Evolutionary conservation across 805 yeast genomes (phyloP).

Genomic region (Kockiozyma suomiensis): DNA sequence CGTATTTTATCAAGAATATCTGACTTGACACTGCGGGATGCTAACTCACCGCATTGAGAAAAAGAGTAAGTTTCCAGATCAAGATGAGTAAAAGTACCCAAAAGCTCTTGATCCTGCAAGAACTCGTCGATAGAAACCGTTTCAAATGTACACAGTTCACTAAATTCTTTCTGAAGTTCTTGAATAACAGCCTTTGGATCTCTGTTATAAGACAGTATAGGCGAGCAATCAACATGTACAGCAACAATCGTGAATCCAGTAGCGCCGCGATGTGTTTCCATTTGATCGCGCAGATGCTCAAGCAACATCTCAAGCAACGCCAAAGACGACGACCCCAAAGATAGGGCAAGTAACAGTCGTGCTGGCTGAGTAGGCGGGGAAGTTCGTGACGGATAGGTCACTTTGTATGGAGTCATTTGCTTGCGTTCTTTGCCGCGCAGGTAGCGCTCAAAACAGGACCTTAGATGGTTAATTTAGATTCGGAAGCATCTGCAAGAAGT

Average conservation of each 20-base stretch:
- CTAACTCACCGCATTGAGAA: background rate
- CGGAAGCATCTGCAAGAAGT: background rate
- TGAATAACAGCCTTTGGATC: slow-evolving; percentile 33
- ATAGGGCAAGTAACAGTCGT: slow-evolving; percentile 39
- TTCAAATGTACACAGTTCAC: slow-evolving; percentile 37
- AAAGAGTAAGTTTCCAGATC: slow-evolving; percentile 10
- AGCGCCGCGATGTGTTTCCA: slow-evolving; percentile 59
- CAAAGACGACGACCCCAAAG: slow-evolving; percentile 47
- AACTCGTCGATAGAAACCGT: slow-evolving; percentile 5
- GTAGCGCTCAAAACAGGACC: slow-evolving; percentile 67
- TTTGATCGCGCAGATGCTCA: slow-evolving; percentile 65
- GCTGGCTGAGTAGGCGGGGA: slow-evolving; percentile 49
- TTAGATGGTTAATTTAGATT: background rate
- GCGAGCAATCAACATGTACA: slow-evolving; percentile 51
- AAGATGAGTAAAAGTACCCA: slow-evolving; percentile 1
- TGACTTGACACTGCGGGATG: slow-evolving; percentile 40
- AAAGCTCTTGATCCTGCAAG: background rate
- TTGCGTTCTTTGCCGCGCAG: slow-evolving; percentile 79
- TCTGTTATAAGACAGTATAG: slow-evolving; percentile 14
- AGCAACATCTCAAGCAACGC: slow-evolving; percentile 68
- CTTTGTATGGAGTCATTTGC: slow-evolving; percentile 78
- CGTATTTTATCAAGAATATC: slow-evolving; percentile 47
- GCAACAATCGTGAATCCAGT: slow-evolving; percentile 67
- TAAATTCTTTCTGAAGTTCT: slow-evolving; percentile 39
- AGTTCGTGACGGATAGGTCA: slow-evolving; percentile 57